phyloP scores from a whole-genome alignment of 106 monocot genomes.

The Chionographis japonica region DNA sequence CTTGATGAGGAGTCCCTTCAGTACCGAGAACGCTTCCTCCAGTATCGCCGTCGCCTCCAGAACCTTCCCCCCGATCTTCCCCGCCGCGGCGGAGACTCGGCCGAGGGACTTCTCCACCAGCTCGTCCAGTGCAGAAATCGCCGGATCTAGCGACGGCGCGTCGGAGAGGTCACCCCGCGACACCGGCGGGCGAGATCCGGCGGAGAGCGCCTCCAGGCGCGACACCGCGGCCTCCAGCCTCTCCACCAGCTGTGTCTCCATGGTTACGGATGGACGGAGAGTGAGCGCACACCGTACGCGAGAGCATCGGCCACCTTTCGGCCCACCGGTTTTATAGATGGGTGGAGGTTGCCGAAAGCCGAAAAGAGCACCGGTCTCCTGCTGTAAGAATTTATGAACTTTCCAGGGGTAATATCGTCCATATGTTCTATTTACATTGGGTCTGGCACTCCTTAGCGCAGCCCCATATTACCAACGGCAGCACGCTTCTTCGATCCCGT shows the following conservation, averaged over 20 bases:
- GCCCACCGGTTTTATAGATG: too few species aligned
- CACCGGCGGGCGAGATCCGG: background rate
- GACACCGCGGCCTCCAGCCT: slow-evolving; percentile 34
- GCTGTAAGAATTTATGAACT: too few species aligned
- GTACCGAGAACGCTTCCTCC: slow-evolving; percentile 32
- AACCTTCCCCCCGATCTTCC: slow-evolving; percentile 47
- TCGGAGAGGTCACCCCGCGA: background rate
- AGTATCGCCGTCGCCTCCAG: slow-evolving; percentile 31
- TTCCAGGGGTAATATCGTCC: too few species aligned
- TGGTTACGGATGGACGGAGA: background rate
- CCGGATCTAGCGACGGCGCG: slow-evolving; percentile 21
- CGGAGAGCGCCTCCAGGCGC: slow-evolving; percentile 35
- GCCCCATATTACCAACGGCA: too few species aligned
- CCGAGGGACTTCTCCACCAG: slow-evolving; percentile 22
- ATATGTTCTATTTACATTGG: too few species aligned
- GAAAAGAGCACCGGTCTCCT: too few species aligned
- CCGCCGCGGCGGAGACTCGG: slow-evolving; percentile 20
- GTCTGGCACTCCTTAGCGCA: too few species aligned
- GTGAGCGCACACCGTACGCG: background rate
- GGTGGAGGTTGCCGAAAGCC: too few species aligned
- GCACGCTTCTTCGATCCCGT: too few species aligned
- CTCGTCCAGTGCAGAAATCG: slow-evolving; percentile 33
- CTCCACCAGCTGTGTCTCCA: slow-evolving; percentile 42
- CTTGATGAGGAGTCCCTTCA: slow-evolving; percentile 38
- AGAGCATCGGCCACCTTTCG: background rate